phyloP scores from a whole-genome alignment of 2,329 filamentous ascomycete genomes.

The Fusarium solani-melongenae region DNA sequence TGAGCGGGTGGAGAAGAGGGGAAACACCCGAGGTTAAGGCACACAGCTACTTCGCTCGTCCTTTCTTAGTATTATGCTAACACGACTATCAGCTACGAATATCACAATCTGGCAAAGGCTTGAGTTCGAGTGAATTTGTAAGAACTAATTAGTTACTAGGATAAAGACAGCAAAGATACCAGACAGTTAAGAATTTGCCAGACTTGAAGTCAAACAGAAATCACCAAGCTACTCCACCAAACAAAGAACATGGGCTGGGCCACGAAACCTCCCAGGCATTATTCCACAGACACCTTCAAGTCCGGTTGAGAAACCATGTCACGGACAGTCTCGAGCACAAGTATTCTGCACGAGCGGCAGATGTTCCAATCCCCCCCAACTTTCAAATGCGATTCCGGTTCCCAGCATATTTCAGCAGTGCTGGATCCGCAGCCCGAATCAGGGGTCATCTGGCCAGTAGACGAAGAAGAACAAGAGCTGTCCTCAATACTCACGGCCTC shows the following conservation, averaged over 20 bases:
- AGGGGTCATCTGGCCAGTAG: neutral
- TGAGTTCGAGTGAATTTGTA: no score
- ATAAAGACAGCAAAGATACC: no score
- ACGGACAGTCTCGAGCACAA: neutral
- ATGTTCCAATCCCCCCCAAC: neutral
- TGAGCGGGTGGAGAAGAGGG: slow-evolving; percentile 18
- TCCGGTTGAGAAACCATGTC: neutral
- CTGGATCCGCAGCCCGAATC: neutral
- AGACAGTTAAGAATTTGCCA: no score
- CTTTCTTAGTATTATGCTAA: no score
- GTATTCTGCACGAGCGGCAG: neutral
- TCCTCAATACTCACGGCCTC: neutral
- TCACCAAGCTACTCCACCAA: neutral
- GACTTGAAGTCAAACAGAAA: neutral
- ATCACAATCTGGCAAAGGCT: no score
- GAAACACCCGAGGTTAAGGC: slow-evolving; percentile 23
- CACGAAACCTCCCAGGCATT: neutral
- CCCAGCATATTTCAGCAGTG: neutral
- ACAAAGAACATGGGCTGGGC: neutral
- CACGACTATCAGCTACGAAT: no score
- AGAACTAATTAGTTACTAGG: no score
- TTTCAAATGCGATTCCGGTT: neutral
- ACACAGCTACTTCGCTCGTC: no score
- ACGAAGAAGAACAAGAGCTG: neutral
- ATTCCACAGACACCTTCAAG: neutral